Evolutionary conservation across 768 basidiomycete species (phyloP).

Genomic region (Porphyrellus cyaneotinctus): DNA sequence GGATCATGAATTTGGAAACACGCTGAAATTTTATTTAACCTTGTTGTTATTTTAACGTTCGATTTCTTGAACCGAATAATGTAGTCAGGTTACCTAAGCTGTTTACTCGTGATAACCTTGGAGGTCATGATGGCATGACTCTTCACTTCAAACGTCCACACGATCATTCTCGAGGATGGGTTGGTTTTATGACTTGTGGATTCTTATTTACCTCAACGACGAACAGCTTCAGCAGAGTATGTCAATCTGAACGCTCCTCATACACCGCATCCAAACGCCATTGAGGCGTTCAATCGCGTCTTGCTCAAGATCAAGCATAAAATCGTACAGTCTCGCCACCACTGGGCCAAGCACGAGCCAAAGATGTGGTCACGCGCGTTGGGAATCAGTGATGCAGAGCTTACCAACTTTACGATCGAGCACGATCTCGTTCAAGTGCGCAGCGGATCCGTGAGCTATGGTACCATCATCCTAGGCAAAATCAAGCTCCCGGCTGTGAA

Average conservation of each 20-base stretch:
- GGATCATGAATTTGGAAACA: conserved; percentile 27
- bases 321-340: conserved; percentile 58
- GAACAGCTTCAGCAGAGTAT: conserved; percentile 54
- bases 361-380: conserved; percentile 63
- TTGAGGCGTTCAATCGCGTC: conserved; percentile 61
- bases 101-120: conserved; percentile 20
- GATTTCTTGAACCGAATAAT: conserved; percentile 5
- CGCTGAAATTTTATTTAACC: conserved; percentile 26
- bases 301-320: conserved; percentile 56
- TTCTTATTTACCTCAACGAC: conserved; percentile 10
- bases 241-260: conserved; percentile 58
- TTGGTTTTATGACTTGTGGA: conserved; percentile 9
- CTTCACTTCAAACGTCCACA: conserved; percentile 4
- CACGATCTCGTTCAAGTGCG: conserved; percentile 43
- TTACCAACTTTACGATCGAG: conserved; percentile 49
- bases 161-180: conserved; percentile 22
- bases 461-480: conserved; percentile 72
- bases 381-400: conserved; percentile 47
- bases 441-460: conserved; percentile 59
- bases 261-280: conserved; percentile 52
- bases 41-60: conserved; percentile 20
- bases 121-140: background rate
- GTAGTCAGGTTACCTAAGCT: conserved; percentile 15
- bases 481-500: conserved; percentile 64
- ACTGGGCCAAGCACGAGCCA: conserved; percentile 64